Evolutionary conservation across 192 early-diverging fungal genomes (phyloP).

Genomic region (Dispira simplex): DNA sequence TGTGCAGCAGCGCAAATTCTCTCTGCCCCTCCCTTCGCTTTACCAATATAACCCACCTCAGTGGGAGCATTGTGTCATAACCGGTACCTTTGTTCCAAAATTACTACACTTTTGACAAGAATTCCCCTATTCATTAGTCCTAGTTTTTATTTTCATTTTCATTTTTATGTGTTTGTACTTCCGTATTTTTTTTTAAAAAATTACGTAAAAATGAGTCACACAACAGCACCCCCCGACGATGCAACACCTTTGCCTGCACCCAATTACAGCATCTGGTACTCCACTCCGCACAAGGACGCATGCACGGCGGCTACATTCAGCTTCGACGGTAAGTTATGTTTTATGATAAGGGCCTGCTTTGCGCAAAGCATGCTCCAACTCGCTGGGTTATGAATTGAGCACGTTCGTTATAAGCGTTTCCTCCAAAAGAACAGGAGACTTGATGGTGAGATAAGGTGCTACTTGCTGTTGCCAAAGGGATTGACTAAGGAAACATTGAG

Average conservation of each 20-base stretch:
- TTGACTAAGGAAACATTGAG: slow-evolving; percentile 2
- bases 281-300: slow-evolving; percentile 60
- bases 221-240: not conserved
- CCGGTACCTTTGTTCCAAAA: too few relatives aligned
- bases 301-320: slow-evolving; percentile 49
- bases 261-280: slow-evolving; percentile 49
- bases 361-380: not conserved
- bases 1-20: too few relatives aligned
- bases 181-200: too few relatives aligned
- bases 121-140: too few relatives aligned
- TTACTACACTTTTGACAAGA: too few relatives aligned
- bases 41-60: too few relatives aligned
- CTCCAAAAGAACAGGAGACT: not conserved
- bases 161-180: too few relatives aligned
- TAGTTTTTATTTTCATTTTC: too few relatives aligned
- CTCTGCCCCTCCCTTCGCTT: too few relatives aligned
- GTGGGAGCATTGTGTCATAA: too few relatives aligned
- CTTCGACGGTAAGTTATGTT: slow-evolving; percentile 31
- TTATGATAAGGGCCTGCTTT: not conserved
- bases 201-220: too few relatives aligned
- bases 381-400: not conserved
- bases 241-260: slow-evolving; percentile 24
- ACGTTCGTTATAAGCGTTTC: not conserved
- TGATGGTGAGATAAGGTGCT: not conserved
- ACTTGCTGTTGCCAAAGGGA: not conserved